A percentile compares a stretch with the other conserved stretches of the same genome.
Conservation (phyloP, 2,329 filamentous ascomycete species). For the Pseudogymnoascus sp. region DNA sequence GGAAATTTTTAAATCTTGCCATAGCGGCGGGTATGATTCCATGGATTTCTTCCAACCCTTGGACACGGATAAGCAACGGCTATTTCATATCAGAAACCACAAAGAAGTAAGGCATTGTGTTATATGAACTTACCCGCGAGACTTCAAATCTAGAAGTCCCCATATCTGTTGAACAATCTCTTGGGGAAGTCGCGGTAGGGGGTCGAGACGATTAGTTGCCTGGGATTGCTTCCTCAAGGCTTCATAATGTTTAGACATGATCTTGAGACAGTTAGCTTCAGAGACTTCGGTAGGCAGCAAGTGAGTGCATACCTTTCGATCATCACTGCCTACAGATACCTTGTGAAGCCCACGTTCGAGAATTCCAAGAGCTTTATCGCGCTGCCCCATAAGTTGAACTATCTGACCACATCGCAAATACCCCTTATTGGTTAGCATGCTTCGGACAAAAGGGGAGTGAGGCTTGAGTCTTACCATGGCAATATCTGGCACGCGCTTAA, state of each 20-base stretch:
- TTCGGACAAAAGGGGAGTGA: not conserved
- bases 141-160: not conserved
- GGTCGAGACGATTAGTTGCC: not conserved
- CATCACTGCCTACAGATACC: conserved; percentile 25
- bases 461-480: conserved; percentile 21
- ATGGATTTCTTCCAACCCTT: not conserved
- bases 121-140: not conserved
- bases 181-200: not conserved
- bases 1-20: not conserved
- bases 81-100: not conserved
- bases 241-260: not conserved
- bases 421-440: conserved; percentile 19
- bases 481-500: conserved; percentile 24
- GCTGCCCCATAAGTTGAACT: conserved; percentile 24
- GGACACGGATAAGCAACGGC: not conserved
- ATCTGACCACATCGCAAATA: conserved; percentile 30
- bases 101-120: not conserved
- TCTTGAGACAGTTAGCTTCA: not conserved
- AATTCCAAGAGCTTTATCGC: conserved; percentile 27
- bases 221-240: not conserved
- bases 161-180: conserved; percentile 4
- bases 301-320: conserved; percentile 20
- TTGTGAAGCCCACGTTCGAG: conserved; percentile 28
- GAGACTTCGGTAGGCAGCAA: not conserved
- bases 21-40: conserved; percentile 1